Base-by-base conservation (phyloP, 805 yeast species). In the Teunomyces tritomae region DNA sequence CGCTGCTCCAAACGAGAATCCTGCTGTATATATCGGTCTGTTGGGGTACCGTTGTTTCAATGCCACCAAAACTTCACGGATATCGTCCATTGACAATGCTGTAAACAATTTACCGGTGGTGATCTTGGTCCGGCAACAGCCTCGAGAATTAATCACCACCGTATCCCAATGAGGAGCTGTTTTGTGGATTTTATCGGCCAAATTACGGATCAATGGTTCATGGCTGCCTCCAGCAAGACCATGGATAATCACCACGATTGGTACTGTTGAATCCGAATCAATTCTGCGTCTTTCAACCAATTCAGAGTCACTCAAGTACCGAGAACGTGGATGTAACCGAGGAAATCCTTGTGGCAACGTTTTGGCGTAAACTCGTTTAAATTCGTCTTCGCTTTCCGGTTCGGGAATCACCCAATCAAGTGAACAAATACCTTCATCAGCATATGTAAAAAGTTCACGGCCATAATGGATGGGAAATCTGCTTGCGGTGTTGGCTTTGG, bases 161-260 rank as follows among this genome's bases (percentile, higher is more conserved):
- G 80, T 74, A 52, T 85, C 91, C 72, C 86, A 85, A 1, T 70
- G 67, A 14, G 44, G 49, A n/a, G 48, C 44, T 8, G 39, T 36
- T 4, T 30, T 5, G 41, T 46, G 28, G 42, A 39, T 17, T 41
- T 50, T 49, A 27, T 57, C 55, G 13, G 81, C 76, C 32, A 84
- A 60, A 47, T 87, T 76, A 20, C 94, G 74, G 36, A 88, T 81
- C 58, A 88, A 82, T 5, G 86, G 74, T 61, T 88, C 96, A 52
- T 84, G 87, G n/a, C 91, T 83, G 0, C 96, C 94, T 5, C 96
- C 96, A 1, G 87, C 84, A 33, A 88, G 76, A 0, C 96, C 96
- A 60, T 89, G 96, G 36, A 86, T 64, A 3, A 80, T 67, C 28
- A 88, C 76, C 13, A 85, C 69, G 58, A 89, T 70, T 2, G 95